Conservation (phyloP, 2,329 filamentous ascomycete species). For the Aureobasidium sp. region DNA sequence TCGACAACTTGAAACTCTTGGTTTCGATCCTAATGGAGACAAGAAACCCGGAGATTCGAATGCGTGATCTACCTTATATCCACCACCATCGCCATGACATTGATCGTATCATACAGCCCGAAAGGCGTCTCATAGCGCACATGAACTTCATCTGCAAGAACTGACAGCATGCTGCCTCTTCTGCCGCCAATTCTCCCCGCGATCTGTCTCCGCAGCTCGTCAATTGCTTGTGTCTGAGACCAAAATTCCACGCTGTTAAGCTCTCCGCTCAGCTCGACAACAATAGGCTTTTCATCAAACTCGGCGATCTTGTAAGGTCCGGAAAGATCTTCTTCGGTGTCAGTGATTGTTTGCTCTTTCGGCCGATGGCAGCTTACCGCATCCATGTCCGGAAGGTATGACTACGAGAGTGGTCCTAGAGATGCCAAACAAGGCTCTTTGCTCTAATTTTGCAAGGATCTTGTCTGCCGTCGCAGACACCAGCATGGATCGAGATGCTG, state of each 20-base stretch:
- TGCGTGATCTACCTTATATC: neutral
- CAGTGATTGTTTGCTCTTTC: neutral
- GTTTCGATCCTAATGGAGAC: slow-evolving; percentile 74
- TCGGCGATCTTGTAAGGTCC: slow-evolving; percentile 15
- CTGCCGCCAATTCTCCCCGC: neutral
- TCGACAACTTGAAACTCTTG: slow-evolving; percentile 75
- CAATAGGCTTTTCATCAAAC: slow-evolving; percentile 16
- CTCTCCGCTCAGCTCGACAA: slow-evolving; percentile 26
- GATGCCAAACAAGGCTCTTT: slow-evolving; percentile 25
- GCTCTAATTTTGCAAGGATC: slow-evolving; percentile 8
- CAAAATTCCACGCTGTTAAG: slow-evolving; percentile 28
- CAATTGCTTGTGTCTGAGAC: slow-evolving; percentile 27
- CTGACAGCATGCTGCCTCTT: slow-evolving; percentile 22
- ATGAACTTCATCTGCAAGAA: slow-evolving; percentile 34
- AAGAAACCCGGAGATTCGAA: slow-evolving; percentile 34
- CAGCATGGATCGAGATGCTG: slow-evolving; percentile 26
- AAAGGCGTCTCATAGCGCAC: slow-evolving; percentile 39
- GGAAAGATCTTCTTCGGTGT: slow-evolving; percentile 9
- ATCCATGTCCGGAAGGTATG: slow-evolving; percentile 28
- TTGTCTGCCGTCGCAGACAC: slow-evolving; percentile 26
- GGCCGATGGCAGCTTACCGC: slow-evolving; percentile 18
- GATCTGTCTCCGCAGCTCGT: slow-evolving; percentile 23
- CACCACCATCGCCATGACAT: slow-evolving; percentile 21
- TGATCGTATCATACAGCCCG: slow-evolving; percentile 38
- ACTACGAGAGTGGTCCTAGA: slow-evolving; percentile 26